A percentile compares a stretch with the other conserved stretches of the same genome.
Evolutionary conservation across 2,329 filamentous ascomycete genomes (phyloP).

Genomic region (Exophiala xenobiotica): DNA sequence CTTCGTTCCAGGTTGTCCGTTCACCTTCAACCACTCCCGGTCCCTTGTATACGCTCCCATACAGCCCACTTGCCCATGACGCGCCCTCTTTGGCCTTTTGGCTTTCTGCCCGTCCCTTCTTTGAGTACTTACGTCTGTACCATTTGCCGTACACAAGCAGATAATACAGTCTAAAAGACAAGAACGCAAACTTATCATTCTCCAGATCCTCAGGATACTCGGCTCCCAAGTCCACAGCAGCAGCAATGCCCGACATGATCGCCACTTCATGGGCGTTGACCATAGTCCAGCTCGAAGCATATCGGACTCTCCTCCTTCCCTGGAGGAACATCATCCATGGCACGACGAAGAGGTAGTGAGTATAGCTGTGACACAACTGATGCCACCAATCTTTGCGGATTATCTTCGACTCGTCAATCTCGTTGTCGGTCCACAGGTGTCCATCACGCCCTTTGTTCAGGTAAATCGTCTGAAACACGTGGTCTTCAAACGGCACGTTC

Average conservation of each 20-base stretch:
- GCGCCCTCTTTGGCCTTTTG: conserved; percentile 45
- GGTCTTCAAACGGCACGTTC: conserved; percentile 54
- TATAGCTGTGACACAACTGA: conserved; percentile 61
- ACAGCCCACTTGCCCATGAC: conserved; percentile 57
- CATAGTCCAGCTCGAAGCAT: conserved; percentile 67
- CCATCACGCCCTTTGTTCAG: conserved; percentile 56
- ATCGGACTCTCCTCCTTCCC: conserved; percentile 61
- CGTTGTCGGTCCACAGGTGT: conserved; percentile 57
- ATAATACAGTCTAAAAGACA: conserved; percentile 63
- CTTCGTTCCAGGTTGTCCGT: conserved; percentile 55
- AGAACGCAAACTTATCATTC: conserved; percentile 60
- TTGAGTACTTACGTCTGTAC: conserved; percentile 43
- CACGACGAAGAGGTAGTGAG: conserved; percentile 62
- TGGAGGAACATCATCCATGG: conserved; percentile 73
- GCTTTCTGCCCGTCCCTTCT: conserved; percentile 26
- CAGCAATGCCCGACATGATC: conserved; percentile 68
- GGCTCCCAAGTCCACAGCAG: conserved; percentile 67
- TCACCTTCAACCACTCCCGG: conserved; percentile 57
- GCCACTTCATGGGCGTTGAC: conserved; percentile 67
- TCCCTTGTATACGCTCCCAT: conserved; percentile 60
- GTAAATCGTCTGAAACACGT: conserved; percentile 69
- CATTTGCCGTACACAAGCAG: conserved; percentile 61
- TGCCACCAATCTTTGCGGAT: conserved; percentile 63
- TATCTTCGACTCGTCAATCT: conserved; percentile 57
- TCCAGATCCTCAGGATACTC: conserved; percentile 63